A percentile compares a stretch with the other conserved stretches of the same genome.
Conservation (phyloP, 2,329 filamentous ascomycete genomes). For the Lachnellula subtilissima region DNA sequence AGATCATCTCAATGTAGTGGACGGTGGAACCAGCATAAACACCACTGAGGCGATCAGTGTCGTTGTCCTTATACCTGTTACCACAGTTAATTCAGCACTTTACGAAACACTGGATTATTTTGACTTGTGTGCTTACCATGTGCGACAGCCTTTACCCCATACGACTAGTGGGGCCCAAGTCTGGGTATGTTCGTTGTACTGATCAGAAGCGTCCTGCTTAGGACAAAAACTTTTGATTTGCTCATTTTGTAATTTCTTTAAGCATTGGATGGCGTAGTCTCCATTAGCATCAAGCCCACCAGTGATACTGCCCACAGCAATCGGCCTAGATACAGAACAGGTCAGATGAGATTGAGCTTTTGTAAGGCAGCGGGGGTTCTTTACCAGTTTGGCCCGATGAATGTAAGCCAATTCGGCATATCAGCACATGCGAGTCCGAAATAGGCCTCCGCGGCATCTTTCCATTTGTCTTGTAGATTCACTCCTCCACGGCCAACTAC, state of each 20-base stretch:
- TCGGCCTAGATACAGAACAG: no score
- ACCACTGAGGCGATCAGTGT: constrained; percentile 41
- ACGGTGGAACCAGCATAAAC: constrained; percentile 48
- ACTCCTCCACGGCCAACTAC: constrained; percentile 23
- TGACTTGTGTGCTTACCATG: constrained; percentile 24
- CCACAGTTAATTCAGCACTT: no score
- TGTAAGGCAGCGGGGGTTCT: no score
- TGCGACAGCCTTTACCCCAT: constrained; percentile 39
- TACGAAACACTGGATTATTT: no score
- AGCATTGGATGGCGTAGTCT: constrained; percentile 24
- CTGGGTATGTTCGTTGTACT: constrained; percentile 46
- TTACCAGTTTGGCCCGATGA: constrained; percentile 25
- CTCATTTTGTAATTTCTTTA: constrained; percentile 39
- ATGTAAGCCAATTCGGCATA: constrained; percentile 26
- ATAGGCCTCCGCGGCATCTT: constrained; percentile 24
- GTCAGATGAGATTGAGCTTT: no score
- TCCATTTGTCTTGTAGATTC: constrained; percentile 29
- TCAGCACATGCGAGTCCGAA: constrained; percentile 23
- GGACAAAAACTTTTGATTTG: constrained; percentile 44
- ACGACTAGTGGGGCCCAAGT: constrained; percentile 49
- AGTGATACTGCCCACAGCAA: constrained; percentile 2
- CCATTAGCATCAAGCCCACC: constrained; percentile 15
- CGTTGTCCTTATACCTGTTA: constrained; percentile 33
- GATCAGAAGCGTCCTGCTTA: constrained; percentile 42
- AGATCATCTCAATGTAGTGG: constrained; percentile 42